A percentile compares a stretch with the other conserved stretches of the same genome.
Conservation (phyloP, 805 yeast genomes). For the Komagataella pastoris region DNA sequence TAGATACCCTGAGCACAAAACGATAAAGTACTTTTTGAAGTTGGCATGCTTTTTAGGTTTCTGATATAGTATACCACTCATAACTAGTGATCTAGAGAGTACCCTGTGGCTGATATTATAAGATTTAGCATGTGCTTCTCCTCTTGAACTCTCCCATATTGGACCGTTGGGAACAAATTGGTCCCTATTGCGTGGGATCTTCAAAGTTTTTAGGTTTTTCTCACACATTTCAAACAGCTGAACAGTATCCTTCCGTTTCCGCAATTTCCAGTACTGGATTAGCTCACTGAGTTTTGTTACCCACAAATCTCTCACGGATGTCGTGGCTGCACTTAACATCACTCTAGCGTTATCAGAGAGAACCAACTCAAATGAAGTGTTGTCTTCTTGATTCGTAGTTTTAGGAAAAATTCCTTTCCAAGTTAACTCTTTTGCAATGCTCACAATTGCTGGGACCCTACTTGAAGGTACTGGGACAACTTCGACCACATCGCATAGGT, state of each 20-base stretch:
- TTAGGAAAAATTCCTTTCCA: slow-evolving; percentile 14
- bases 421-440: slow-evolving; percentile 14
- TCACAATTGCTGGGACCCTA: slow-evolving; percentile 6
- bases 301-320: slow-evolving; percentile 50
- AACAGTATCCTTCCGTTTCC: slow-evolving; percentile 25
- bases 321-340: slow-evolving; percentile 42
- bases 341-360: slow-evolving; percentile 31
- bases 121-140: slow-evolving; percentile 35
- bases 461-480: slow-evolving; percentile 20
- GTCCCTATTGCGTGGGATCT: slow-evolving; percentile 19
- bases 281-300: slow-evolving; percentile 30
- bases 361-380: slow-evolving; percentile 39
- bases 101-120: slow-evolving; percentile 47
- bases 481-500: slow-evolving; percentile 34
- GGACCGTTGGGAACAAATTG: slow-evolving; percentile 30
- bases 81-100: slow-evolving; percentile 43
- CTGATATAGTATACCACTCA: slow-evolving; percentile 55
- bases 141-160: slow-evolving; percentile 43
- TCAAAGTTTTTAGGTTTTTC: slow-evolving; percentile 30
- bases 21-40: slow-evolving; percentile 47
- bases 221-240: slow-evolving; percentile 23
- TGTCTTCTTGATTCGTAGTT: slow-evolving; percentile 11
- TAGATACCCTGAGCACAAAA: slow-evolving; percentile 60
- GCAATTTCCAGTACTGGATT: slow-evolving; percentile 44
- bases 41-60: slow-evolving; percentile 58